These are phyloP conservation scores for Fusarium sp. DNA, from an alignment of 2,329 filamentous ascomycete species.

Conservation along the genomic window DNA sequence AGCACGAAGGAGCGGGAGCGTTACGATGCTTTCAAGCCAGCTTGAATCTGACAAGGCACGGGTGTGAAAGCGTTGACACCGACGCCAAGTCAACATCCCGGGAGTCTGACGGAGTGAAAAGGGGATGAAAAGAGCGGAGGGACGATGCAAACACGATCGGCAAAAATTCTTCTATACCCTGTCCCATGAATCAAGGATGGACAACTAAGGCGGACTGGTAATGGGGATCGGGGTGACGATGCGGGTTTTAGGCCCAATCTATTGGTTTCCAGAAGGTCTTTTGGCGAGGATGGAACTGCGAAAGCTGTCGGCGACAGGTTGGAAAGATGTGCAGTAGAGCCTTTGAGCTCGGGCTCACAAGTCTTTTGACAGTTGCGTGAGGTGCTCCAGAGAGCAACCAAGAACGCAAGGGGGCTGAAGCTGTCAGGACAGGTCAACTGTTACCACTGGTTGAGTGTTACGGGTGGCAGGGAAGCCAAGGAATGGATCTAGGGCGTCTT, in stretches of 20 bases:
- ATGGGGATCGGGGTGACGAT: slow-evolving; percentile 5
- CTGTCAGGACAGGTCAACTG: slow-evolving; percentile 5
- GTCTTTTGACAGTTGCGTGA: not conserved
- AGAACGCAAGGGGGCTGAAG: not conserved
- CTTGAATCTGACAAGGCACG: slow-evolving; percentile 12
- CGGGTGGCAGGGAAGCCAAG: slow-evolving; percentile 8
- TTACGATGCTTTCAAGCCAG: slow-evolving; percentile 18
- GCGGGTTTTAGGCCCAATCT: slow-evolving; percentile 25
- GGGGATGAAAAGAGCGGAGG: not conserved
- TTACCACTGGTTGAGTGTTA: not conserved
- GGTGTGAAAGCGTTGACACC: slow-evolving; percentile 10
- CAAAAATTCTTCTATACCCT: slow-evolving; percentile 33
- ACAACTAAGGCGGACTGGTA: slow-evolving; percentile 12
- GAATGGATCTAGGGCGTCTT: not conserved
- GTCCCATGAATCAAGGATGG: slow-evolving; percentile 15
- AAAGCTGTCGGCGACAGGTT: slow-evolving; percentile 26
- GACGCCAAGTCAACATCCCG: slow-evolving; percentile 9
- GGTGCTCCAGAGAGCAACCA: not conserved
- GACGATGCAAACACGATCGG: slow-evolving; percentile 19
- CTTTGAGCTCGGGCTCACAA: slow-evolving; percentile 12
- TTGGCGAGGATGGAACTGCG: slow-evolving; percentile 20
- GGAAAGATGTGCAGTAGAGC: slow-evolving; percentile 33
- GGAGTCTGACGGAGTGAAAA: not conserved
- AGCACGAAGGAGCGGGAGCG: slow-evolving; percentile 14
- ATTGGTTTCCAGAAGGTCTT: slow-evolving; percentile 35